These are phyloP conservation scores for Apiotrichum gamsii DNA, from an alignment of 1,284 basidiomycete genomes.

Conservation along the genomic window DNA sequence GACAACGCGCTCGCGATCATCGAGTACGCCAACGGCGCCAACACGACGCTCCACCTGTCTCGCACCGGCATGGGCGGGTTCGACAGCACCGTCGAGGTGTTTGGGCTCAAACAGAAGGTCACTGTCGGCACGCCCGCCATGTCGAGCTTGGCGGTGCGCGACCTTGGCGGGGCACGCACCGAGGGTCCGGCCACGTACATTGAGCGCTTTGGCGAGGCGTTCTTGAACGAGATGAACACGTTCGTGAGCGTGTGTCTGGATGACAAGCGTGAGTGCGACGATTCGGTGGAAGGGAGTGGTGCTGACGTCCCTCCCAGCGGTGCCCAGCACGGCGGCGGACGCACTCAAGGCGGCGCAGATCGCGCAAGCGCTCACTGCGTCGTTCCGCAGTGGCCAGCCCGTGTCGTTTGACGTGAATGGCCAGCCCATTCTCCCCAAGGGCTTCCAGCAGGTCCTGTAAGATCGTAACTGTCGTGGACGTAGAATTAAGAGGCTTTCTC, in stretches of 20 bases:
- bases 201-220: slow-evolving; percentile 22
- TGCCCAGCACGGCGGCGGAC: slow-evolving; percentile 17
- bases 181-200: slow-evolving; percentile 5
- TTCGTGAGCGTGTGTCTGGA: slow-evolving; percentile 17
- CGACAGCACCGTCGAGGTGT: slow-evolving; percentile 12
- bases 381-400: slow-evolving; percentile 14
- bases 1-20: slow-evolving; percentile 23
- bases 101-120: slow-evolving; percentile 15
- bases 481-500: too few species aligned
- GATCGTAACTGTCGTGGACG: too few species aligned
- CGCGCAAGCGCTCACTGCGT: slow-evolving; percentile 20
- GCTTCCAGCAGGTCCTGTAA: too few species aligned
- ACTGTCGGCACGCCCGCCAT: slow-evolving; percentile 4
- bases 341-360: slow-evolving; percentile 26
- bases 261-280: slow-evolving; percentile 19
- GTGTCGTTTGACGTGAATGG: slow-evolving; percentile 24
- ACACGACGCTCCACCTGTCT: slow-evolving; percentile 15
- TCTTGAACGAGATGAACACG: slow-evolving; percentile 19
- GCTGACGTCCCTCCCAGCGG: too few species aligned
- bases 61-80: slow-evolving; percentile 17
- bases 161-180: neutral
- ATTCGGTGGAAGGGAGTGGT: too few species aligned
- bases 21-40: slow-evolving; percentile 18
- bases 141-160: neutral
- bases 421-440: slow-evolving; percentile 14